Evolutionary conservation across 2,329 filamentous ascomycete species (phyloP).

Genomic region (Cadophora sp.): DNA sequence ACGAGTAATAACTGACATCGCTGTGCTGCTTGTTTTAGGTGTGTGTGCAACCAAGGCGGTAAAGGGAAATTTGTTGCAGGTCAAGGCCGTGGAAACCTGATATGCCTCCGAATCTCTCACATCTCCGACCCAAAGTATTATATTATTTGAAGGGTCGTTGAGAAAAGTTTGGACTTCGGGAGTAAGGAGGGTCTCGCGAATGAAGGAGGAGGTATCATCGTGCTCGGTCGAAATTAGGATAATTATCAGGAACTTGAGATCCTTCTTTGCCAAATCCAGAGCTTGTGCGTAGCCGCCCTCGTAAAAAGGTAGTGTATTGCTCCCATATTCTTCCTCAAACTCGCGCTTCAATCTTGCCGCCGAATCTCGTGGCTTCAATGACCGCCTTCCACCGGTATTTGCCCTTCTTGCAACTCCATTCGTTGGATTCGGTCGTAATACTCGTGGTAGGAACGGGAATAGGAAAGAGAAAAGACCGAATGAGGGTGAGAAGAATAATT

Average conservation of each 20-base stretch:
- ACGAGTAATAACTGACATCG: slow-evolving; percentile 89
- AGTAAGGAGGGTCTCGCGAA: slow-evolving; percentile 80
- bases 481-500: slow-evolving; percentile 65
- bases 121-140: slow-evolving; percentile 92
- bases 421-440: slow-evolving; percentile 60
- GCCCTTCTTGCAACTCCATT: slow-evolving; percentile 61
- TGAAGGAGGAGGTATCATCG: slow-evolving; percentile 85
- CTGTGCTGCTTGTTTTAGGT: slow-evolving; percentile 79
- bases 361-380: slow-evolving; percentile 84
- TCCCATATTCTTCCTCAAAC: slow-evolving; percentile 92
- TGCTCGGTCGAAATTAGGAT: slow-evolving; percentile 91
- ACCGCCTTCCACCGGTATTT: slow-evolving; percentile 73
- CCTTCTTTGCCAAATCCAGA: slow-evolving; percentile 86
- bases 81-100: slow-evolving; percentile 86
- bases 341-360: slow-evolving; percentile 89
- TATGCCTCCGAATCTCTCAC: slow-evolving; percentile 94
- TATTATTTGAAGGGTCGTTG: slow-evolving; percentile 75
- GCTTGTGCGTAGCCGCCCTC: slow-evolving; percentile 93
- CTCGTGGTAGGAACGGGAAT: slow-evolving; percentile 79
- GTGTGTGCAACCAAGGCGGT: slow-evolving; percentile 86
- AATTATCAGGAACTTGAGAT: slow-evolving; percentile 90
- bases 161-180: slow-evolving; percentile 77
- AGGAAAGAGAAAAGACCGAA: slow-evolving; percentile 79
- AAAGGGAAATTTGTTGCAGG: slow-evolving; percentile 93
- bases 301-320: slow-evolving; percentile 74